Evolutionary conservation across 2,329 filamentous ascomycete genomes (phyloP).

Genomic region (Fusarium algeriense): DNA sequence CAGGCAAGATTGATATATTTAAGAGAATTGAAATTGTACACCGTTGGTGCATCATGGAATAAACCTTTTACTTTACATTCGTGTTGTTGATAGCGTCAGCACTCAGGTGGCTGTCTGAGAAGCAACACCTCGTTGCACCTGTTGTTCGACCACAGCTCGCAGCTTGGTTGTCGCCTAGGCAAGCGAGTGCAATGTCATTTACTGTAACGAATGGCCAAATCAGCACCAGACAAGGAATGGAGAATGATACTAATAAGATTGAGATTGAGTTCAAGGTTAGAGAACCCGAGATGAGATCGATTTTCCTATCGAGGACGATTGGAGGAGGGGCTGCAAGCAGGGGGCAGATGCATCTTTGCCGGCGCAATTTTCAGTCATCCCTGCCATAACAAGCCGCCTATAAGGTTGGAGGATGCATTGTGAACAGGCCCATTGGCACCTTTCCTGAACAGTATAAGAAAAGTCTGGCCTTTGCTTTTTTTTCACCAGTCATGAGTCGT

Average conservation of each 20-base stretch:
- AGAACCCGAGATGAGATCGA: slow-evolving; percentile 20
- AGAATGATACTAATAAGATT: slow-evolving; percentile 4
- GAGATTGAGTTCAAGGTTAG: slow-evolving; percentile 16
- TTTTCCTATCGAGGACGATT: background rate
- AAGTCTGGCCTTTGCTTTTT: background rate
- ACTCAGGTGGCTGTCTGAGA: slow-evolving; percentile 29
- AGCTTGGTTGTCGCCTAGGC: background rate
- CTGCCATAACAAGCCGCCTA: background rate
- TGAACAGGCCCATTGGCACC: background rate
- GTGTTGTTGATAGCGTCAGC: slow-evolving; percentile 36
- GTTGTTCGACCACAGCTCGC: background rate
- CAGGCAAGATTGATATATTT: background rate
- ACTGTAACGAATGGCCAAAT: background rate
- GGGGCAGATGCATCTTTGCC: background rate
- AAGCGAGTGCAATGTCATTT: background rate
- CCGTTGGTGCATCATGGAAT: background rate
- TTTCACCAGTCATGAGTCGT: background rate
- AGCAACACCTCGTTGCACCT: slow-evolving; percentile 29
- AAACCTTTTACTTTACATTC: background rate
- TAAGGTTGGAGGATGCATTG: background rate
- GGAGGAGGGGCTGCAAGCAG: slow-evolving; percentile 8
- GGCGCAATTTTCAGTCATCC: slow-evolving; percentile 5
- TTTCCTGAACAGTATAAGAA: background rate
- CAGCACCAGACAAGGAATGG: background rate
- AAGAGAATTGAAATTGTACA: background rate